Evolutionary conservation across 257 asterid genomes (phyloP), one percentile per base, ranked within the genome.

Genomic region (Thymus mandschuricus): DNA sequence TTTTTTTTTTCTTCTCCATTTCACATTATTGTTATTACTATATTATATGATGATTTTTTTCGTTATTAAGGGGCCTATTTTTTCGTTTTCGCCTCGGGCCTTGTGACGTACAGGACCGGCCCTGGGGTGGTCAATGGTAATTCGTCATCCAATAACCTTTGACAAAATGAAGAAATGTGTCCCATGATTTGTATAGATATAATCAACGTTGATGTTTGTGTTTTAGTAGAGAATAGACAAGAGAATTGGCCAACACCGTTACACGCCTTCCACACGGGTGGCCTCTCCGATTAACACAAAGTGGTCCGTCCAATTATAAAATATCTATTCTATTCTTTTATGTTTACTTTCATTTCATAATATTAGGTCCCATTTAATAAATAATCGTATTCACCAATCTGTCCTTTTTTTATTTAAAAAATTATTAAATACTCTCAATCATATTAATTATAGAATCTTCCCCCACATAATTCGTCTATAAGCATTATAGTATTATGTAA

Each of bases 211-310:
- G 21, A 21, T 21, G 21, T 21, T 21, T 21, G 21, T 21, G 21
- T 21, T 21, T 21, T 21, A 21, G 21, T 73, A 29, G n/a, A 71
- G 41, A 63, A 41, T 11, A 15, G 65, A 64, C 66, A 33, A 13
- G 10, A 30, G 29, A 48, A 28, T 10, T 50, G 40, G 29, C 9
- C 29, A 1, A n/a, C 28, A n/a, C 28, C 50, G 49, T 8, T 40
- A 68, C 79, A 68, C 79, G 79, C 50, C 59, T 52, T 60, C 44
- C 51, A 60, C 79, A 52, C 75, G 75, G 5, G 58, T 46, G 30
- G 48, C 33, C 51, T 55, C 10, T 34, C 10, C 31, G 9, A 33
- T 52, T 34, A 10, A 5, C 38, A 45, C 33, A 45, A 60, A 48
- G 52, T 45, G 46, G 68, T 12, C 75, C 62, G 13, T 62, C 64